Conservation (phyloP, 306 rosid species). For the Hylodesmum podocarpum region DNA sequence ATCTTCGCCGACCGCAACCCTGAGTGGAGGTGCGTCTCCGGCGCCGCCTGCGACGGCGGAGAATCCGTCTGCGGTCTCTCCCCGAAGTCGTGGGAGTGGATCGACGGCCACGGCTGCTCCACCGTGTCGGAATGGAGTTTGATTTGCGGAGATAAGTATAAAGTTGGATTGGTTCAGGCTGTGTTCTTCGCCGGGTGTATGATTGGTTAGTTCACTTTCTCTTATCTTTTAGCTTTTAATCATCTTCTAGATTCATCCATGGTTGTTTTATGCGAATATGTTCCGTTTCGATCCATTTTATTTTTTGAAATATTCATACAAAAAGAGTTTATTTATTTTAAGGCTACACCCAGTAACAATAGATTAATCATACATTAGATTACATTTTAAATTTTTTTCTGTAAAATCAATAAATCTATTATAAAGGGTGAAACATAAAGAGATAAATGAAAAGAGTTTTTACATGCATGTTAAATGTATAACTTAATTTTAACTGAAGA, state of each 20-base stretch:
- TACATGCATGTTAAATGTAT: too few relatives aligned
- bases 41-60: conserved; percentile 28
- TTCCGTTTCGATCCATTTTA: too few relatives aligned
- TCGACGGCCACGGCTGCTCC: conserved; percentile 37
- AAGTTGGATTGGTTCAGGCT: conserved; percentile 83
- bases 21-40: conserved; percentile 47
- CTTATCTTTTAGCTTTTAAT: background rate
- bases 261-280: too few relatives aligned
- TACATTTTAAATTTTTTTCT: too few relatives aligned
- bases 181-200: conserved; percentile 89
- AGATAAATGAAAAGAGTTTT: too few relatives aligned
- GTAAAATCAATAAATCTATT: too few relatives aligned
- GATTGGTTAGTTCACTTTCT: conserved; percentile 63
- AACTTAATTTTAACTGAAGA: too few relatives aligned
- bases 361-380: too few relatives aligned
- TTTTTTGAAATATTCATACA: too few relatives aligned
- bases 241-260: background rate
- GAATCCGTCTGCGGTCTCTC: conserved; percentile 38
- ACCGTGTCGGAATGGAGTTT: conserved; percentile 75
- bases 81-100: conserved; percentile 78
- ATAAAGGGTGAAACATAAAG: too few relatives aligned
- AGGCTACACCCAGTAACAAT: too few relatives aligned
- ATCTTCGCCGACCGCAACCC: conserved; percentile 84
- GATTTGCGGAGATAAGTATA: conserved; percentile 82
- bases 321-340: too few relatives aligned